Percentiles rank a stretch among this genome's conserved stretches.
Conservation (phyloP, 2,329 filamentous ascomycete species). For the Hymenoscyphus fructigenus region DNA sequence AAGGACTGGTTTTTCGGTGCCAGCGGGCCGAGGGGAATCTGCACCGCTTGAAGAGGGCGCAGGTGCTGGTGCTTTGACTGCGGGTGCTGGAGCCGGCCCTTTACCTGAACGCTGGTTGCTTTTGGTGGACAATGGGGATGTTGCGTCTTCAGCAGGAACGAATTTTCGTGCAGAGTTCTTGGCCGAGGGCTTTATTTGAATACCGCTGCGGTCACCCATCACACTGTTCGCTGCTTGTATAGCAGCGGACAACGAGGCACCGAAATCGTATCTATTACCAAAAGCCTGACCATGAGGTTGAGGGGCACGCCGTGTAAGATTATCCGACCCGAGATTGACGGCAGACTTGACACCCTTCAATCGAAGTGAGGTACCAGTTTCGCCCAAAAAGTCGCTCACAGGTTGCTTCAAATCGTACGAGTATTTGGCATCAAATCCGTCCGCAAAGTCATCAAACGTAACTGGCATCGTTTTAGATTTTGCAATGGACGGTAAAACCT, state of each 20-base stretch:
- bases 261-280: conserved; percentile 93
- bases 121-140: conserved; percentile 26
- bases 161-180: conserved; percentile 24
- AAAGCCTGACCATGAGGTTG: conserved; percentile 71
- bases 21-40: conserved; percentile 51
- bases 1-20: conserved; percentile 65
- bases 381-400: conserved; percentile 62
- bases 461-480: conserved; percentile 51
- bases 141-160: conserved; percentile 20
- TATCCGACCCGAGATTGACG: conserved; percentile 49
- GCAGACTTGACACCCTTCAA: conserved; percentile 69
- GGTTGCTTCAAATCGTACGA: conserved; percentile 59
- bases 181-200: conserved; percentile 43
- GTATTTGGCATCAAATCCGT: conserved; percentile 47
- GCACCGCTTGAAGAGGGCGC: conserved; percentile 37
- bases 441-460: conserved; percentile 68
- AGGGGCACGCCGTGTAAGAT: conserved; percentile 41
- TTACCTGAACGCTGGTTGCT: conserved; percentile 22
- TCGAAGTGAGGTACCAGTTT: conserved; percentile 58
- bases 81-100: conserved; percentile 21
- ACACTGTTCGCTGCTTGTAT: conserved; percentile 71
- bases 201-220: conserved; percentile 56
- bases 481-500: conserved; percentile 46
- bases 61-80: conserved; percentile 25
- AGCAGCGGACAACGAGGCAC: conserved; percentile 82